Evolutionary conservation across 2,329 filamentous ascomycete species (phyloP), one percentile per base, ranked within the genome.

Genomic region (Nigrospora sphaerica): DNA sequence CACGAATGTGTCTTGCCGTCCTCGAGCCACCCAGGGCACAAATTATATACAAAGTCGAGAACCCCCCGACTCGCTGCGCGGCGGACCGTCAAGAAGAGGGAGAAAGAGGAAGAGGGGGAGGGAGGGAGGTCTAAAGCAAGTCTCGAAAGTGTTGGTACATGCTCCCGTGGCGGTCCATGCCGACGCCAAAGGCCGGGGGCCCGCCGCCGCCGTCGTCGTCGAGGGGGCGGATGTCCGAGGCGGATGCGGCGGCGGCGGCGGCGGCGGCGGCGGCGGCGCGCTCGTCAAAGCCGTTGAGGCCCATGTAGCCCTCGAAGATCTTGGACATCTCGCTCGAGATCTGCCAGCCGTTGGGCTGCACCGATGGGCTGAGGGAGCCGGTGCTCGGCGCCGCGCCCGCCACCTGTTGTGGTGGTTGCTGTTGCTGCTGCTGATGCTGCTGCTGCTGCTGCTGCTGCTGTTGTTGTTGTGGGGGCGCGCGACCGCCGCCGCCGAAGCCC

Each of bases 241-340:
- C 45, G 23, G 6, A 39, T 38, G 31, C 45, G 23, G 12, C 44
- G 35, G 19, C n/a, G 10, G 6, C 39, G 12, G 32, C 42, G 28
- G 36, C 12, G 7, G 42, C 37, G 14, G 37, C 38, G 32, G 32
- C 23, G 7, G 47, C 52, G 10, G 19, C 39, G 5, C 32, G 37
- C 7, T 46, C 46, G 5, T 44, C 46, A 7, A 41, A 48, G 11
- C 39, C 52, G 32, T 48, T 52, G 36, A 59, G 59, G 23, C 54
- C 56, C 42, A 59, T 59, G 38, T 70, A 69, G 2, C 61, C 65
- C 48, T 73, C 70, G 42, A 65, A 73, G 16, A 73, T 69, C 17
- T 70, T 68, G 12, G 69, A 74, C 71, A 81, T 76, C 54, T 81
- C 77, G 18, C 54, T 72, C 46, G 76, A 74, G 34, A 81, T 69